Conservation (phyloP, 257 asterid genomes). For the Jasminum sambac region DNA sequence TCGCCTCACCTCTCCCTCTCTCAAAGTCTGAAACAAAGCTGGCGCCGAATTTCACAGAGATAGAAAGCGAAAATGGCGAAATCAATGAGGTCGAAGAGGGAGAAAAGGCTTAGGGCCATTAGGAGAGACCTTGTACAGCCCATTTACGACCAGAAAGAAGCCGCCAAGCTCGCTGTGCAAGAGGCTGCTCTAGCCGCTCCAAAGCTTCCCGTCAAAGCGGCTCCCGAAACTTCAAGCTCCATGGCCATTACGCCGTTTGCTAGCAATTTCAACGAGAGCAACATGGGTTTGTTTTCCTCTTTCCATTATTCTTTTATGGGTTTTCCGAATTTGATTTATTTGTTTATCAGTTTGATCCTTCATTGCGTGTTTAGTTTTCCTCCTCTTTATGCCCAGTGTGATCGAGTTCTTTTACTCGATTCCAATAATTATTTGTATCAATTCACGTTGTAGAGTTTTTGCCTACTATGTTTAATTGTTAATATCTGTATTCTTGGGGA, state of each 20-base stretch:
- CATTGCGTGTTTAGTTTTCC: neutral
- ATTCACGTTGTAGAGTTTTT: neutral
- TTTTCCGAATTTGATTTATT: neutral
- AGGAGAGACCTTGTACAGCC: conserved; percentile 87
- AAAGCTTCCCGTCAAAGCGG: conserved; percentile 63
- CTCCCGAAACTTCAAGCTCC: conserved; percentile 28
- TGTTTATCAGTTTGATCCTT: neutral
- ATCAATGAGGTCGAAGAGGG: conserved; percentile 84
- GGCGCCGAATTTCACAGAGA: neutral
- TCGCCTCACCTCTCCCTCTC: too few species aligned
- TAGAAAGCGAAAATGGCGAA: conserved; percentile 55
- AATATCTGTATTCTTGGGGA: neutral
- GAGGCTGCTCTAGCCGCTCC: conserved; percentile 93
- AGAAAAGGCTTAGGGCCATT: conserved; percentile 80
- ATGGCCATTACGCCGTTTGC: conserved; percentile 24
- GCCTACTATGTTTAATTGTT: neutral
- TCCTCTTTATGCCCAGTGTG: too few species aligned
- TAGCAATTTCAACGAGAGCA: conserved; percentile 20
- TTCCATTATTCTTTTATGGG: neutral
- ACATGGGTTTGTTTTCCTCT: conserved; percentile 32
- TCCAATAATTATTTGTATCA: neutral
- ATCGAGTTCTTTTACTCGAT: neutral
- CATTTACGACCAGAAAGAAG: conserved; percentile 70
- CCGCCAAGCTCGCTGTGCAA: conserved; percentile 74
- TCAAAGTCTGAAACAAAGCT: too few species aligned